These are phyloP conservation scores for Coemansia interrupta DNA, from an alignment of 192 early-diverging fungal species.

Conservation along the genomic window DNA sequence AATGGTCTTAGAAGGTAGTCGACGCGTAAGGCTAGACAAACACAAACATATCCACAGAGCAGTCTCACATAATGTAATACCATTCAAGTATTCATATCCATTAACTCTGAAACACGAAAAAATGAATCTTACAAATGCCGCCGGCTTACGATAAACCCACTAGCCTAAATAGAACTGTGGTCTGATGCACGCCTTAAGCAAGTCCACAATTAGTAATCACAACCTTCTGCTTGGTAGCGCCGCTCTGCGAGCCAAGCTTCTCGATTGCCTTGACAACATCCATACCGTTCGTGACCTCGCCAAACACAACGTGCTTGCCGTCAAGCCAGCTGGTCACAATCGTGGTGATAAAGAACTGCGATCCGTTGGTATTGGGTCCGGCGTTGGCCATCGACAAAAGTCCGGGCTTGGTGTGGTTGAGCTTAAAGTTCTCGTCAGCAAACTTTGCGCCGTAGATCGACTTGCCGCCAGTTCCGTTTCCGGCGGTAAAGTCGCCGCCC, in stretches of 20 bases:
- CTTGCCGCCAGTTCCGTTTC: slow-evolving; percentile 79
- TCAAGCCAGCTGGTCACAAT: slow-evolving; percentile 69
- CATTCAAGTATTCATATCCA: no score
- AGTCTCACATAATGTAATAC: no score
- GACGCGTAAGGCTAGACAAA: no score
- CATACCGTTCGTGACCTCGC: slow-evolving; percentile 73
- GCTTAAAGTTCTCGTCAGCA: slow-evolving; percentile 71
- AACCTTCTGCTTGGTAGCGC: slow-evolving; percentile 59
- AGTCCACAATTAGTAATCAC: slow-evolving; percentile 67
- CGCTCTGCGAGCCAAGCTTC: slow-evolving; percentile 49
- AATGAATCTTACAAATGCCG: no score
- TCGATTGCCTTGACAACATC: slow-evolving; percentile 77
- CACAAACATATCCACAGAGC: no score
- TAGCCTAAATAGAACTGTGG: not conserved
- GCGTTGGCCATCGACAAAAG: slow-evolving; percentile 80
- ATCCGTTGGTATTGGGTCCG: slow-evolving; percentile 73
- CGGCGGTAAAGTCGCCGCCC: slow-evolving; percentile 80
- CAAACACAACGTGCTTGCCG: slow-evolving; percentile 76
- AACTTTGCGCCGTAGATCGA: slow-evolving; percentile 81
- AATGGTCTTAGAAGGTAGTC: no score
- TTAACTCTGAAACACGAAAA: no score
- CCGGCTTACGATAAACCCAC: slow-evolving; percentile 19
- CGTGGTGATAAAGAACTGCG: slow-evolving; percentile 81
- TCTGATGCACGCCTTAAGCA: slow-evolving; percentile 49
- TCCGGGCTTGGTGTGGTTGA: slow-evolving; percentile 65